Evolutionary conservation across 1,284 basidiomycete genomes (phyloP), one percentile per base, ranked within the genome.

Genomic region (Pisolithus thermaeus): DNA sequence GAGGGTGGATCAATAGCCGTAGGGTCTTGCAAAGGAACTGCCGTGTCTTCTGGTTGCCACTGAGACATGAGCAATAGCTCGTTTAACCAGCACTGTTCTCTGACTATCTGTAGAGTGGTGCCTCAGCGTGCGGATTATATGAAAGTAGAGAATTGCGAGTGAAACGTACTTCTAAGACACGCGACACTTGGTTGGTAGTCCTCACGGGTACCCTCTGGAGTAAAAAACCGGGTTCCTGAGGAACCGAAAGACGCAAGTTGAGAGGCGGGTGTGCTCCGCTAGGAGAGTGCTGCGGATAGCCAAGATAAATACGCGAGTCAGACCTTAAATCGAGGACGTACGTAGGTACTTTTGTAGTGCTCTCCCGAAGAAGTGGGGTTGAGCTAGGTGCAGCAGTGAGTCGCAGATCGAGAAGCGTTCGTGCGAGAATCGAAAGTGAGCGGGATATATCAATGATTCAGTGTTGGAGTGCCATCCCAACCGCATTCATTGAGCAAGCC

Each of bases 81-180:
- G 61, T 90, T 90, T 16, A 90, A 62, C 87, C 87, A 90, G 59
- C 83, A 86, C 66, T 90, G 87, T 54, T 88, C 87, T 53, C 77
- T 76, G 2, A 89, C 84, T 58, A 90, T 78, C 85, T 88, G 50
- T 28, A 32, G 52, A 48, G 1, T 16, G 22, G 56, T 14, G 44
- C 4, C n/a, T 30, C 37, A 38, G 47, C 32, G 49, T 37, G 55
- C 32, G 32, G 12, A 35, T 35, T 12, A 9, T 11, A 40, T 22
- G 30, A 35, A 36, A 4, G 30, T 45, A 42, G 36, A 50, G 20
- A 40, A 44, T 25, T 18, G 50, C 49, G 42, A 42, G 16, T 18
- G 11, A 2, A 14, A 57, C 66, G 53, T 60, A 83, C 86, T 71
- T 90, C 85, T 22, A 90, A 62, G 45, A 89, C 76, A 5, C 76